Base-by-base conservation (phyloP, 176 grass and related monocot species). In the Lolium perenne region DNA sequence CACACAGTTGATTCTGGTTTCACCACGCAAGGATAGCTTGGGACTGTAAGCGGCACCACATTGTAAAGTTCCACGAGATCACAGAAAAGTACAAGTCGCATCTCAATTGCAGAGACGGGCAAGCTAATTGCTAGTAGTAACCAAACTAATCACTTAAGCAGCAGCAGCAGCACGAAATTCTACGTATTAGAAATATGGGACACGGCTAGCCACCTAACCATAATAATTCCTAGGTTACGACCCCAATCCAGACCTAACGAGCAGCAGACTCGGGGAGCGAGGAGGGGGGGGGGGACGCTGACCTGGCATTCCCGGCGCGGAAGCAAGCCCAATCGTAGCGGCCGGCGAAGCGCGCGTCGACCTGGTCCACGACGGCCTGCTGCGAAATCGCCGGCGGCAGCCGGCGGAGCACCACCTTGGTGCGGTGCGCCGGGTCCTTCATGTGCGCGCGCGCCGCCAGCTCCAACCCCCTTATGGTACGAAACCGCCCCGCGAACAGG, bases 381-480 rank as follows among this genome's bases (percentile, higher is more conserved):
- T 93, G 90, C 71, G 89, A 76, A 72, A 99, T 89, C 72, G 94
- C 88, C 82, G 92, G 92, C 47, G 97, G 97, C 80, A 99, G 85
- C 81, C 83, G 90, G 80, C 97, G 87, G 58, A 99, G 79, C 94
- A 96, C 94, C 56, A 97, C 94, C 92, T 99, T 99, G 12, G 94
- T 93, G 56, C 97, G 90, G 79, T 93, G 84, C 64, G 82, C 88
- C 53, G 84, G 87, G 74, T 96, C 94, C 83, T 93, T 99, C 97
- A 99, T 94, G 82, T 78, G 77, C 66, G 81, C 79, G 11, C 92
- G 89, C 69, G 76, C 83, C 83, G 74, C 63, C 81, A 77, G 29
- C 48, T 45, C 68, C 40, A 22, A 50, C 9, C 25, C 23, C 38
- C 29, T 29, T 10, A 40, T 17, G 47, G 67, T 13, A 4, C 63